A percentile compares a stretch with the other conserved stretches of the same genome.
Conservation (phyloP, 805 yeast genomes). For the Spathaspora girioi region DNA sequence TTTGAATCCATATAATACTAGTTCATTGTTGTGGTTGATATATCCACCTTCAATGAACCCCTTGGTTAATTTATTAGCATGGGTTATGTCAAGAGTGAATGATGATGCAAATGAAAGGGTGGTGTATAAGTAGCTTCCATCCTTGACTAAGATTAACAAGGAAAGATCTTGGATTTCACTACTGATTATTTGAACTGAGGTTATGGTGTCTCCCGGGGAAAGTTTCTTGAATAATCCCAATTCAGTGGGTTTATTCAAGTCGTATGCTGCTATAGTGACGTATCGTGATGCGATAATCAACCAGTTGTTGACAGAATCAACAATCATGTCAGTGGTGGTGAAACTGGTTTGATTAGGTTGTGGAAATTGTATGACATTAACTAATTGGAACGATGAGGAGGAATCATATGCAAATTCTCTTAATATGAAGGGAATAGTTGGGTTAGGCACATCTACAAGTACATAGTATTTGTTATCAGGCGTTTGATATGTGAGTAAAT, state of each 20-base stretch:
- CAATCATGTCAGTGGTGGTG: constrained; percentile 54
- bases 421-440: constrained; percentile 49
- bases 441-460: constrained; percentile 66
- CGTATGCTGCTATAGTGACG: constrained; percentile 60
- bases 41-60: constrained; percentile 82
- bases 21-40: constrained; percentile 30
- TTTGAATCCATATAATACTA: constrained; percentile 76
- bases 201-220: constrained; percentile 65
- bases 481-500: constrained; percentile 34
- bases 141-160: constrained; percentile 55
- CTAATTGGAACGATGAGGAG: constrained; percentile 17
- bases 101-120: constrained; percentile 9
- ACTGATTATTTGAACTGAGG: constrained; percentile 45
- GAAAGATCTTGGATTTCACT: constrained; percentile 13
- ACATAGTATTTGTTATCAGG: constrained; percentile 28
- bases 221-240: constrained; percentile 41
- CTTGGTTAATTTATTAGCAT: constrained; percentile 60
- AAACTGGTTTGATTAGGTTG: constrained; percentile 46
- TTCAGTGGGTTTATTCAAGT: constrained; percentile 23
- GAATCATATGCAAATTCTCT: constrained; percentile 29
- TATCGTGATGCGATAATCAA: constrained; percentile 69
- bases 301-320: constrained; percentile 33
- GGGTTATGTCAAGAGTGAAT: constrained; percentile 27
- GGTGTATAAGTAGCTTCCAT: constrained; percentile 55
- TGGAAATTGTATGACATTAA: constrained; percentile 23